Base-by-base conservation (phyloP, 1,284 basidiomycete genomes). In the Anthracocystis panici-leucophaei region DNA sequence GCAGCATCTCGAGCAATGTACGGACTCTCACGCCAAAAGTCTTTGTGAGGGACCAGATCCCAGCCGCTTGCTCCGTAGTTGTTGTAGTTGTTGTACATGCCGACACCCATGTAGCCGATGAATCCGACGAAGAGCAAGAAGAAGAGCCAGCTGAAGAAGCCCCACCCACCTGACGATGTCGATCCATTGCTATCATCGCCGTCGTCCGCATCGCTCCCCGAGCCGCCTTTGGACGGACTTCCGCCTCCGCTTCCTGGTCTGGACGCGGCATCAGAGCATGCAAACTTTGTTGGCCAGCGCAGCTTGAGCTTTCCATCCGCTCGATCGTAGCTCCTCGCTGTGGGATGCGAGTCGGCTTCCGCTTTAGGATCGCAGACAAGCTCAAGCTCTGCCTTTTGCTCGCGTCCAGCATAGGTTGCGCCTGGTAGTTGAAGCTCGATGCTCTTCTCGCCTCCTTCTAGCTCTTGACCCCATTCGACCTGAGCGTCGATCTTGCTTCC, bases 11-110 rank as follows among this genome's bases (percentile, higher is more conserved):
- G 64, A 6, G 68, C 75, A 42, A 76, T 55, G 59, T 75, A 79
- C 2, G 81, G 81, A 33, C 66, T 61, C 40, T 82, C 80, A 31
- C 79, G 57, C 81, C 81, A 82, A 49, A 81, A 79, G 55, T 80
- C 77, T 44, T 78, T 75, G 57, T 82, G 74, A 7, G 81, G 81
- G 0, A 82, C 58, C 1, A 80, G 57, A 49, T 82, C 81, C 81
- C 81, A 82, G 12, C 81, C 81, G 31, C 54, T 75, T 0, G 79
- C 78, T 14, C 81, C 81, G 51, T 81, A 82, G 29, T 80, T 75
- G 58, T 65, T 77, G 55, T 80, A 79, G 62, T 82, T 82, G 57
- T 70, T 65, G 75, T 79, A 81, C 55, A 80, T 75, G 10, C 79
- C 79, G 0, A 69, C 48, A 7, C 57, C 75, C 65, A 81, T 62